Percentiles rank a stretch among this genome's conserved stretches.
Evolutionary conservation across 129 eudicot species (phyloP).

Genomic region (Chrysanthemum seticuspe): DNA sequence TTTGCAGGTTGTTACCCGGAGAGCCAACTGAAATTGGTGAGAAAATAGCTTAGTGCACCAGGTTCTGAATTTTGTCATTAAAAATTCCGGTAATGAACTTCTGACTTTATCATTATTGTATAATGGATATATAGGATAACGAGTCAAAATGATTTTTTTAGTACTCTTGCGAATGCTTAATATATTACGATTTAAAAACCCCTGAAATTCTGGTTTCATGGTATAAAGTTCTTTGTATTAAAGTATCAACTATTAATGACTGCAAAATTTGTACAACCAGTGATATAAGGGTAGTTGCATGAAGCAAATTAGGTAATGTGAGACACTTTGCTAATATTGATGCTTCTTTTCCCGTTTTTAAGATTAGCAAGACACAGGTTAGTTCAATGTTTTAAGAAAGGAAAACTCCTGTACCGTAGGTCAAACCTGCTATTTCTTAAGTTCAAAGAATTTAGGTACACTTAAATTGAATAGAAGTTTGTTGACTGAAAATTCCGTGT

Average conservation of each 20-base stretch:
- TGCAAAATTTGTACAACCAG: not conserved
- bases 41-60: too few relatives aligned
- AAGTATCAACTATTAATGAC: not conserved
- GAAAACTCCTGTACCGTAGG: slow-evolving; percentile 5
- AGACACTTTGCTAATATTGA: too few relatives aligned
- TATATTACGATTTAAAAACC: too few relatives aligned
- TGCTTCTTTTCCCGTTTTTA: not conserved
- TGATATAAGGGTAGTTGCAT: not conserved
- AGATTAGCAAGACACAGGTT: not conserved
- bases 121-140: too few relatives aligned
- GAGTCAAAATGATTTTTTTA: too few relatives aligned
- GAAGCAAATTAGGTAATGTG: not conserved
- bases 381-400: not conserved
- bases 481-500: not conserved
- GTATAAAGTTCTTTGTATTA: not conserved
- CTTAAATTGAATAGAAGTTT: too few relatives aligned
- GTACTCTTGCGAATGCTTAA: too few relatives aligned
- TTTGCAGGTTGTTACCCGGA: too few relatives aligned
- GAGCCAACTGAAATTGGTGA: too few relatives aligned
- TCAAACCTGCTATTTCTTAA: slow-evolving; percentile 1
- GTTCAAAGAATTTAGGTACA: not conserved
- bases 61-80: too few relatives aligned
- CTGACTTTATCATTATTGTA: too few relatives aligned
- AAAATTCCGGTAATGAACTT: too few relatives aligned
- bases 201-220: not conserved